Conservation (phyloP, 495 filamentous ascomycete species). For the Ascobolus immersus region DNA sequence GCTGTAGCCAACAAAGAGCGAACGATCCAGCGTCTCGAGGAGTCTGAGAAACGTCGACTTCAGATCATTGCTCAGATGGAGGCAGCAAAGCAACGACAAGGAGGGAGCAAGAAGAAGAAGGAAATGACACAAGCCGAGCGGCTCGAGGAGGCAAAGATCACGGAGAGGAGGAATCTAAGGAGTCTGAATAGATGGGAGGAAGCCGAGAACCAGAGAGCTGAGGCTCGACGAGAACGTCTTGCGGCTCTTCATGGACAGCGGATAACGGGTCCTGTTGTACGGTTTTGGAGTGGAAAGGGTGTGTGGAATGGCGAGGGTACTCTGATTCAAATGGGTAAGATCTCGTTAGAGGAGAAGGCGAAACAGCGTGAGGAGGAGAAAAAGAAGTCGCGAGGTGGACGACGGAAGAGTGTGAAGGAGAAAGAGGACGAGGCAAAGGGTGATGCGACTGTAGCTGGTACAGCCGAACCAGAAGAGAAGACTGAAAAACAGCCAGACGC, state of each 20-base stretch:
- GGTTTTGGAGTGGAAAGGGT: conserved; percentile 74
- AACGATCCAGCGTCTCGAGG: conserved; percentile 56
- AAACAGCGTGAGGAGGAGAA: conserved; percentile 11
- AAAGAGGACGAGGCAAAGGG: too few species aligned
- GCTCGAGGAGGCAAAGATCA: conserved; percentile 53
- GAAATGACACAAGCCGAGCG: conserved; percentile 77
- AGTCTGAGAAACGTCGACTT: conserved; percentile 53
- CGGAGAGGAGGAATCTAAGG: conserved; percentile 66
- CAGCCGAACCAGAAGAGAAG: too few species aligned
- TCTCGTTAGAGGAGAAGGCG: conserved; percentile 11
- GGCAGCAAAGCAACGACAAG: conserved; percentile 54
- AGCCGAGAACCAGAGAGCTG: conserved; percentile 59
- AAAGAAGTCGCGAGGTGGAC: conserved; percentile 9
- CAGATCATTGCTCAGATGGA: conserved; percentile 67
- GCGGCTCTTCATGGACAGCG: conserved; percentile 65
- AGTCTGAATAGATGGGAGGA: conserved; percentile 88
- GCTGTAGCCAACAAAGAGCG: conserved; percentile 66
- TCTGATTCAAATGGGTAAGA: conserved; percentile 44
- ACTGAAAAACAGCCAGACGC: conserved; percentile 9
- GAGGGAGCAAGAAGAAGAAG: conserved; percentile 43
- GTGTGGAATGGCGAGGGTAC: conserved; percentile 48
- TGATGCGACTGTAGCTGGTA: too few species aligned
- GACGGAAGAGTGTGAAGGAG: conserved; percentile 4
- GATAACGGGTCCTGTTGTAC: conserved; percentile 69
- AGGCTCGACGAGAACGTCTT: conserved; percentile 54